Conservation (phyloP, 2,329 filamentous ascomycete genomes). For the Fusarium verticillioides region DNA sequence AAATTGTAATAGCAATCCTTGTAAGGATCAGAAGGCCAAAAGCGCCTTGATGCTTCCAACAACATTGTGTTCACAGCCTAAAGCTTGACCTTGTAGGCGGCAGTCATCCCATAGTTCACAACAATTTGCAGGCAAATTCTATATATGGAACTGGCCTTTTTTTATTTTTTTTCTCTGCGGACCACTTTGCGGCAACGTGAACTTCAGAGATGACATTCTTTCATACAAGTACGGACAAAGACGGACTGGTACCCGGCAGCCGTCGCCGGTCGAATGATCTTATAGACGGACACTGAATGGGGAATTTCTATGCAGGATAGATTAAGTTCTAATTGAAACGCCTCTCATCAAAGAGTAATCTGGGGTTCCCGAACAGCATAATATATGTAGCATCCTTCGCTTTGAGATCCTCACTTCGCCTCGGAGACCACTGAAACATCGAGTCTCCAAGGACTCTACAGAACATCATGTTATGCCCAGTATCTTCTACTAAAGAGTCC, state of each 20-base stretch:
- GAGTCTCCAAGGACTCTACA: neutral
- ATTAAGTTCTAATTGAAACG: neutral
- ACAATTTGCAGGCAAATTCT: too few relatives aligned
- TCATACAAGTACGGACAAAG: too few relatives aligned
- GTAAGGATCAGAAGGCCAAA: neutral
- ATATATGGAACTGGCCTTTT: rapidly evolving
- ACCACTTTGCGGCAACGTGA: too few relatives aligned
- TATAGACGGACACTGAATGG: neutral
- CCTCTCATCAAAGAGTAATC: rapidly evolving
- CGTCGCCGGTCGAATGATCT: neutral
- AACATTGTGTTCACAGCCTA: too few relatives aligned
- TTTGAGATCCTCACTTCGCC: too few relatives aligned
- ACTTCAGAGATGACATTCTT: neutral
- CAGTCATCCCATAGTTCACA: neutral
- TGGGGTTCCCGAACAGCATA: rapidly evolving
- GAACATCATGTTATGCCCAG: neutral
- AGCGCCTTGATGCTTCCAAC: too few relatives aligned
- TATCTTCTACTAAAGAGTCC: neutral
- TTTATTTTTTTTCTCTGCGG: rapidly evolving
- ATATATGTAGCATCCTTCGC: neutral
- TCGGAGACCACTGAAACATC: neutral
- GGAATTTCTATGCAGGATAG: too few relatives aligned
- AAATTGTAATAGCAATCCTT: too few relatives aligned
- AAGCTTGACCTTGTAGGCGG: too few relatives aligned
- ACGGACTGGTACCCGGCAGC: too few relatives aligned